These are phyloP conservation scores for Coemansia sp. DNA, from an alignment of 192 early-diverging fungal species.

Conservation along the genomic window DNA sequence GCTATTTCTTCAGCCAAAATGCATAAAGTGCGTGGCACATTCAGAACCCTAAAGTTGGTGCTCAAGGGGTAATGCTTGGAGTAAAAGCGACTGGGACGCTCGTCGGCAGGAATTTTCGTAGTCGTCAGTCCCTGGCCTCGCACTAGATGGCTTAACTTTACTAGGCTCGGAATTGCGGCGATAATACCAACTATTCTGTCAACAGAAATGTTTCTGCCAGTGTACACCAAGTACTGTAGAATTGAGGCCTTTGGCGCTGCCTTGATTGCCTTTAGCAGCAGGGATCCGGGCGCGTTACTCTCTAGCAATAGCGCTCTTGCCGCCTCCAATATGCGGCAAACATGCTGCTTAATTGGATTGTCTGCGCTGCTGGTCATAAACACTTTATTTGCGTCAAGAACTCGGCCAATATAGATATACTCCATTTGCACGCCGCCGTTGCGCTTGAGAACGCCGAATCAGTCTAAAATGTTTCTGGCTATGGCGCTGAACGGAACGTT, in stretches of 20 bases:
- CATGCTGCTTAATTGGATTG: not conserved
- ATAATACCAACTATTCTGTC: not conserved
- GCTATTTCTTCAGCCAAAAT: not conserved
- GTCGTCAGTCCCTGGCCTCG: not conserved
- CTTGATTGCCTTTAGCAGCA: not conserved
- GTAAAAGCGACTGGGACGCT: not conserved
- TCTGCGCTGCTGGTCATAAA: not conserved
- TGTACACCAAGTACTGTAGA: not conserved
- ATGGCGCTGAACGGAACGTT: not conserved
- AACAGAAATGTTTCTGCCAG: not conserved
- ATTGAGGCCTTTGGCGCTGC: not conserved
- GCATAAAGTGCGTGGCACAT: too few relatives aligned
- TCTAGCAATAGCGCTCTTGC: not conserved
- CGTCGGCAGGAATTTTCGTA: not conserved
- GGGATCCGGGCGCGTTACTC: not conserved
- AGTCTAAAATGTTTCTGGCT: not conserved
- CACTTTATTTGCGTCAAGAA: not conserved
- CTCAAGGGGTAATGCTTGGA: not conserved
- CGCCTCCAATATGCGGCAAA: not conserved
- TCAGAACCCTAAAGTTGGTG: too few relatives aligned
- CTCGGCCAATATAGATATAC: not conserved
- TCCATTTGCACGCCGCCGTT: not conserved
- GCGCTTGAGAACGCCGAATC: not conserved
- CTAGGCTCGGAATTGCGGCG: not conserved
- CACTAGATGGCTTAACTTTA: not conserved